Conservation (phyloP, 495 filamentous ascomycete species). For the Aspergillus olivimuriae region DNA sequence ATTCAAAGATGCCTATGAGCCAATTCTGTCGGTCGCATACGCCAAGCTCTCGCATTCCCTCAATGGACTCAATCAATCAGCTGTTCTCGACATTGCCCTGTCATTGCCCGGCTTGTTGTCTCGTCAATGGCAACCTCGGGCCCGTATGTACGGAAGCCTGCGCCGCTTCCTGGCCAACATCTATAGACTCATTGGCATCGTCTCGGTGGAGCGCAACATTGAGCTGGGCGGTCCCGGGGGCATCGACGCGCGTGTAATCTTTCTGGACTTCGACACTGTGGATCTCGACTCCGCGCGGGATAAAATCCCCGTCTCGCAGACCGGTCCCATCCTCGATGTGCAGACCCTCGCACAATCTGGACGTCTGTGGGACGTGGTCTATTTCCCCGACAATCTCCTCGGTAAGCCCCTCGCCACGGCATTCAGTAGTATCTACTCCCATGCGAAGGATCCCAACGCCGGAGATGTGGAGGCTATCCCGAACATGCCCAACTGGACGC, state of each 20-base stretch:
- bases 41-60: constrained; percentile 22
- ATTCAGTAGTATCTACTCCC: constrained; percentile 22
- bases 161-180: constrained; percentile 68
- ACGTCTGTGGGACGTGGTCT: constrained; percentile 65
- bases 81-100: constrained; percentile 40
- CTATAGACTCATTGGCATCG: constrained; percentile 68
- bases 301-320: constrained; percentile 33
- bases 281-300: constrained; percentile 20
- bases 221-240: constrained; percentile 62
- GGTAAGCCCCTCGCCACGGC: constrained; percentile 39
- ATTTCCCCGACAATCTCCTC: constrained; percentile 53
- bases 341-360: constrained; percentile 56
- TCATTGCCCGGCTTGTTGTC: constrained; percentile 35
- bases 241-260: constrained; percentile 70
- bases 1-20: constrained; percentile 37
- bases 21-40: constrained; percentile 28
- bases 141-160: constrained; percentile 50
- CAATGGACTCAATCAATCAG: constrained; percentile 22
- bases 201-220: constrained; percentile 55
- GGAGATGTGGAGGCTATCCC: constrained; percentile 24
- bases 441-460: constrained; percentile 14
- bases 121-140: constrained; percentile 38
- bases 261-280: constrained; percentile 55
- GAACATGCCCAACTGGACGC: constrained; percentile 22
- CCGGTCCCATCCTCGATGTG: constrained; percentile 59